Evolutionary conservation across 192 early-diverging fungal genomes (phyloP), one percentile per base, ranked within the genome.

Genomic region (Oehlia diaphana): DNA sequence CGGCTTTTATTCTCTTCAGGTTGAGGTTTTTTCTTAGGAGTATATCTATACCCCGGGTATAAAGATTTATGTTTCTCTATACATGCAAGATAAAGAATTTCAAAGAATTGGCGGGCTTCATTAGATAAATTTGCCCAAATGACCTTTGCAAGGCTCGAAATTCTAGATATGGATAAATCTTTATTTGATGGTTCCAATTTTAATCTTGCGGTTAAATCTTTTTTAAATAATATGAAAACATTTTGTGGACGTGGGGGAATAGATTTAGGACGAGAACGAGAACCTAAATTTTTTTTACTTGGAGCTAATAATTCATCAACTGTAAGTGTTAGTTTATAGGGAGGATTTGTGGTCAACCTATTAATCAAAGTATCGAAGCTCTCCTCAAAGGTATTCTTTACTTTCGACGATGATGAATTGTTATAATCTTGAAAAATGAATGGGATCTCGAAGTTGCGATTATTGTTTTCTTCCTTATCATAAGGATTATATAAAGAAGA

Each of bases 201-300:
- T 33, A 33, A 14, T 1, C 4, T 12, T 19, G 65, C 65, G 0
- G 13, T 6, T 7, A 19, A 67, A 4, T 67, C 65, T 75, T 33
- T 76, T 74, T n/a, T 23, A 26, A 67, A 67, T 12, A 77, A 28
- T 7, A 76, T 58, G 4, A 76, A 63, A 23, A 70, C 21, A 9
- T 50, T 76, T 69, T 50, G 74, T 0, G 31, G 21, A 0, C 63
- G 0, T 2, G 63, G 63, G 1, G 44, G 44, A 8, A 6, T 6
- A 9, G 63, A 64, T 64, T 28, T 64, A 26, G 9, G 3, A 31
- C 31, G 31, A 31, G 31, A 31, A 31, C 31, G 31, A 31, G 31
- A 31, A 2, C 31, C 2, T 2, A 31, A 31, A 12, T 64, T 64
- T 2, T 3, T n/a, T n/a, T n/a, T 26, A 64, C 44, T 47, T 12